Evolutionary conservation across 495 filamentous ascomycete species (phyloP).

Genomic region (Chlorociboria aeruginascens): DNA sequence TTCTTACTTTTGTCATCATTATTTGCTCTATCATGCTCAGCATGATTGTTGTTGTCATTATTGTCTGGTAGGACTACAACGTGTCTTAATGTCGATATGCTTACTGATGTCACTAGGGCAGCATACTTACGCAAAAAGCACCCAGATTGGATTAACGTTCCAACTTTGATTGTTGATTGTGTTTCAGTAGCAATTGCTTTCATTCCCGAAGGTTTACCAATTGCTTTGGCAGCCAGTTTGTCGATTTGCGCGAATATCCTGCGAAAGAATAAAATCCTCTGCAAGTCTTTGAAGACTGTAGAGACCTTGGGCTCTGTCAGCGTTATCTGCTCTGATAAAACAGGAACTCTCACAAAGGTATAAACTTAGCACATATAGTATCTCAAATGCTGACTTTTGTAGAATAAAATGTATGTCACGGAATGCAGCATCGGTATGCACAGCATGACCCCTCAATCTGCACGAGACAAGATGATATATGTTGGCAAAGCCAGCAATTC

Average conservation of each 20-base stretch:
- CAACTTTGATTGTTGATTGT: conserved; percentile 51
- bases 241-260: conserved; percentile 30
- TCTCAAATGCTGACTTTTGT: not conserved
- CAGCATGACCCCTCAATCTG: conserved; percentile 26
- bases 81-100: not conserved
- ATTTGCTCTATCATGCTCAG: conserved; percentile 45
- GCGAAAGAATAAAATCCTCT: conserved; percentile 25
- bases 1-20: conserved; percentile 52
- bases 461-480: conserved; percentile 27
- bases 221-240: conserved; percentile 49
- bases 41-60: conserved; percentile 41
- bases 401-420: conserved; percentile 50
- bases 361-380: conserved; percentile 26
- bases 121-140: conserved; percentile 49
- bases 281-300: conserved; percentile 28
- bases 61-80: conserved; percentile 37
- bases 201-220: conserved; percentile 60
- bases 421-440: conserved; percentile 36
- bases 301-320: conserved; percentile 58
- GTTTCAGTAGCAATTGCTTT: conserved; percentile 62
- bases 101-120: conserved; percentile 28
- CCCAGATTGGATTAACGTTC: conserved; percentile 54
- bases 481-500: conserved; percentile 16
- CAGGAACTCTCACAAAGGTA: conserved; percentile 23
- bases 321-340: conserved; percentile 49